phyloP scores from a whole-genome alignment of 1,139 yeast species.

The Geotrichum europaeum region DNA sequence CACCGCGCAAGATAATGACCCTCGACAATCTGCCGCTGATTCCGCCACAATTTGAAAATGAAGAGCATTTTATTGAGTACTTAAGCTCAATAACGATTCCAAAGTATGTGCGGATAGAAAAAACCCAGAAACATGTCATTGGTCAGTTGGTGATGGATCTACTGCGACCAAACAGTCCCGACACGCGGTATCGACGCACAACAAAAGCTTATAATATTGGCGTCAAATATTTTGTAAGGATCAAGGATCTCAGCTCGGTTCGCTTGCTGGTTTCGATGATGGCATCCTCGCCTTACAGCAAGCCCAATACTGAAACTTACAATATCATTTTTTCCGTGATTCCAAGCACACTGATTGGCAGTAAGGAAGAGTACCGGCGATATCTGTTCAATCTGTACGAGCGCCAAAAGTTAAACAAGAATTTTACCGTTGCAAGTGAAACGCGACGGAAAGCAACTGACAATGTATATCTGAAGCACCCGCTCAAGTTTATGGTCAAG shows the following conservation, averaged over 20 bases:
- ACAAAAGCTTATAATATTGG: slow-evolving; percentile 41
- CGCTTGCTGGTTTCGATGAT: slow-evolving; percentile 40
- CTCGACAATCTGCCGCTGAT: slow-evolving; percentile 16
- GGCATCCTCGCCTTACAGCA: slow-evolving; percentile 31
- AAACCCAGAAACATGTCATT: slow-evolving; percentile 17
- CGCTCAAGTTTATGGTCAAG: slow-evolving; percentile 19
- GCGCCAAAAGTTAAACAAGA: neutral
- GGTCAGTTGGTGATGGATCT: slow-evolving; percentile 32
- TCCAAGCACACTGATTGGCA: slow-evolving; percentile 10
- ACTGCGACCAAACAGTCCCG: slow-evolving; percentile 38
- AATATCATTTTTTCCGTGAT: slow-evolving; percentile 35
- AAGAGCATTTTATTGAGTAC: slow-evolving; percentile 16
- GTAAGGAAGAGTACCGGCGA: slow-evolving; percentile 12
- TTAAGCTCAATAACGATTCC: slow-evolving; percentile 14
- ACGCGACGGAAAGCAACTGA: slow-evolving; percentile 26
- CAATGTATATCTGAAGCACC: slow-evolving; percentile 26
- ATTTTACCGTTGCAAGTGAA: slow-evolving; percentile 21
- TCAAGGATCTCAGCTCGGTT: slow-evolving; percentile 40
- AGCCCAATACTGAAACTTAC: slow-evolving; percentile 42
- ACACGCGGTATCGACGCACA: slow-evolving; percentile 34
- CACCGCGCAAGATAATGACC: slow-evolving; percentile 3
- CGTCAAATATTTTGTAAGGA: slow-evolving; percentile 38
- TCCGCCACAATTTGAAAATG: slow-evolving; percentile 18
- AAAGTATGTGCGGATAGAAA: slow-evolving; percentile 15
- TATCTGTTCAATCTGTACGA: slow-evolving; percentile 11